Percentiles rank a stretch among this genome's conserved stretches.
Evolutionary conservation across 768 basidiomycete species (phyloP).

Genomic region (Crepidotus variabilis): DNA sequence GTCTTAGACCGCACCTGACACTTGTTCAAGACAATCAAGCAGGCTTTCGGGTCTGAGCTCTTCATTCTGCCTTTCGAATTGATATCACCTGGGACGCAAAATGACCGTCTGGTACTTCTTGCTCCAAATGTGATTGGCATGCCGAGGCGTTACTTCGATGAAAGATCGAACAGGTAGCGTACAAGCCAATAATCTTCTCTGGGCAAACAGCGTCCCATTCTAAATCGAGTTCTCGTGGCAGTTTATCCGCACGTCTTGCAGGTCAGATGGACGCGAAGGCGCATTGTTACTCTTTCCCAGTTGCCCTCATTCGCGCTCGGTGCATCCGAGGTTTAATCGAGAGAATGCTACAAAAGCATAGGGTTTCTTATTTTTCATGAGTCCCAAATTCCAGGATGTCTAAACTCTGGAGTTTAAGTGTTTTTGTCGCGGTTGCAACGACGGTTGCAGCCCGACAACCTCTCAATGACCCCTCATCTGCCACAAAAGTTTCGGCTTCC

Average conservation of each 20-base stretch:
- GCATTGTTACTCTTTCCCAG: not conserved
- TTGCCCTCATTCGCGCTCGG: not conserved
- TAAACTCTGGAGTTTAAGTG: conserved; percentile 15
- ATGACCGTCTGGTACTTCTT: not conserved
- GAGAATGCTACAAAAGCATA: not conserved
- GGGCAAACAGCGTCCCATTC: conserved; percentile 1
- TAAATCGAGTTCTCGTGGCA: conserved; percentile 6
- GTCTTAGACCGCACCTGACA: no score
- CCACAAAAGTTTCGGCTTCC: conserved; percentile 16
- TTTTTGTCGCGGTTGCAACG: conserved; percentile 10
- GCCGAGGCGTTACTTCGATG: not conserved
- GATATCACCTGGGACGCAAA: not conserved
- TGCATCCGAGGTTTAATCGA: not conserved
- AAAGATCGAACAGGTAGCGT: not conserved
- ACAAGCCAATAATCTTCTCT: not conserved
- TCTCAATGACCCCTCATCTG: conserved; percentile 23
- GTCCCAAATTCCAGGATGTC: not conserved
- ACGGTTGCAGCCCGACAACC: conserved; percentile 33
- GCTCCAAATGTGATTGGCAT: not conserved
- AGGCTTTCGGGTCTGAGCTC: not conserved
- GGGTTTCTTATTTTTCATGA: not conserved
- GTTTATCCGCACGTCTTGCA: conserved; percentile 21
- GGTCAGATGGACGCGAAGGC: conserved; percentile 5
- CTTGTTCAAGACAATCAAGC: no score
- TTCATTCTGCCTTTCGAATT: not conserved